Base-by-base conservation (phyloP, 371 early-diverging fungal genomes). In the Nematocida displodere region DNA sequence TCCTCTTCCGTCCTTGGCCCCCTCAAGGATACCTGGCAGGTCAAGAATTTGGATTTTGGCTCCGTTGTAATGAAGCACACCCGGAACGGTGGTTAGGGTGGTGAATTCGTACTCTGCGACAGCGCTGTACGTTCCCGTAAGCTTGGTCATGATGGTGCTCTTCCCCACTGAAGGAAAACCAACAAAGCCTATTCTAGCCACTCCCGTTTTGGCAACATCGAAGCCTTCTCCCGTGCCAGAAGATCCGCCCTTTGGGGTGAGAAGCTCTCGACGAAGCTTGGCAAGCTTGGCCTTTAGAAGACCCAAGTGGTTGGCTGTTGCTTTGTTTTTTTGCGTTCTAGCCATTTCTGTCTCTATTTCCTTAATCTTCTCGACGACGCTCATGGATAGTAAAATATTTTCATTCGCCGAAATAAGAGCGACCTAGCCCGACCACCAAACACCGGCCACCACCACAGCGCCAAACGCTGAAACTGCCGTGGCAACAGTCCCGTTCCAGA, bases 1-100 rank as follows among this genome's bases (percentile, higher is more conserved):
- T 82, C 99, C 99, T 81, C 94, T 94, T 66, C 97, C 97, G 81
- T 95, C 93, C 77, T 94, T 89, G 59, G 99, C 99, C 64, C 98
- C 99, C 83, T 96, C 96, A 77, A 99, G 94, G 86, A 99, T 95
- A 64, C 95, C 95, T 3, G 95, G 95, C 39, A 89, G 67, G 85
- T 89, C 89, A 0, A 89, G 82, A 37, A 89, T 86, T 85, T 99
- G 98, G 66, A 99, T 93, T 56, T 89, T 89, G 8, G 97, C 96
- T 42, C 97, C 97, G 61, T 95, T 90, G 85, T 97, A 91, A 58
- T 91, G 87, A 77, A 98, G 91, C 81, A 94, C 92, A 53, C 99
- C 97, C 4, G 97, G 95, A 52, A 82, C 79, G 24, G 82, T 77
- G 2, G 94, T 94, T 80, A 97, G 86, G 0, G 98, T 99, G 3